These are phyloP conservation scores for Beauveria scarabaeidicola DNA, from an alignment of 2,329 filamentous ascomycete genomes.

Conservation along the genomic window DNA sequence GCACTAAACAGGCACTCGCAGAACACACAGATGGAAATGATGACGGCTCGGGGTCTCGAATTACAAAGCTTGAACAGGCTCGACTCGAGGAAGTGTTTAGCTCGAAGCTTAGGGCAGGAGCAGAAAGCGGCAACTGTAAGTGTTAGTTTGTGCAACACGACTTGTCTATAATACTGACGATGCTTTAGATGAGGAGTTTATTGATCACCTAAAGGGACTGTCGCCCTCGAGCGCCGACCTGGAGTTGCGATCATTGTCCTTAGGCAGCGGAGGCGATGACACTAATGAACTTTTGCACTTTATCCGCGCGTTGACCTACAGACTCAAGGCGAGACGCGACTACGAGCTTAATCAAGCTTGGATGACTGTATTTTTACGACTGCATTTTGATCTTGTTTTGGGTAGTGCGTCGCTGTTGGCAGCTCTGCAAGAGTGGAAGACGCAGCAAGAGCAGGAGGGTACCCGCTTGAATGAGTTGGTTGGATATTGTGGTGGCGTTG, in stretches of 20 bases:
- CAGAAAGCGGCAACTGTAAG: slow-evolving; percentile 53
- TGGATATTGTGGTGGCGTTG: slow-evolving; percentile 80
- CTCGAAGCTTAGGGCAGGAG: slow-evolving; percentile 45
- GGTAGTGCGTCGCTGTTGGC: slow-evolving; percentile 44
- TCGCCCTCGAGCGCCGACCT: slow-evolving; percentile 81
- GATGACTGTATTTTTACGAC: slow-evolving; percentile 87
- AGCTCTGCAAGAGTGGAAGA: slow-evolving; percentile 61
- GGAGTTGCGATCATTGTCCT: slow-evolving; percentile 72
- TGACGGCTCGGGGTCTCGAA: slow-evolving; percentile 48
- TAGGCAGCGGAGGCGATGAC: slow-evolving; percentile 35
- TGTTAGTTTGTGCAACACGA: background rate
- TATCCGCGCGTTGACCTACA: slow-evolving; percentile 66
- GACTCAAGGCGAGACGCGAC: slow-evolving; percentile 62
- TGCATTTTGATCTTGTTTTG: slow-evolving; percentile 58
- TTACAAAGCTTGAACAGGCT: slow-evolving; percentile 56
- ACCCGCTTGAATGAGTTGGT: slow-evolving; percentile 66
- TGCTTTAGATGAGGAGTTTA: slow-evolving; percentile 51
- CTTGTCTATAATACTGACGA: slow-evolving; percentile 15
- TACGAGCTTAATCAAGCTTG: slow-evolving; percentile 94
- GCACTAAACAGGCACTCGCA: slow-evolving; percentile 33
- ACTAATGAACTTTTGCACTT: slow-evolving; percentile 71
- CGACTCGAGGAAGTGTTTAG: slow-evolving; percentile 52
- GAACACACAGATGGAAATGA: slow-evolving; percentile 28
- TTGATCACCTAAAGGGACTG: slow-evolving; percentile 71
- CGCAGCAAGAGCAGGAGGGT: slow-evolving; percentile 62